Evolutionary conservation across 768 basidiomycete species (phyloP), one percentile per base, ranked within the genome.

Genomic region (Lactarius indigo): DNA sequence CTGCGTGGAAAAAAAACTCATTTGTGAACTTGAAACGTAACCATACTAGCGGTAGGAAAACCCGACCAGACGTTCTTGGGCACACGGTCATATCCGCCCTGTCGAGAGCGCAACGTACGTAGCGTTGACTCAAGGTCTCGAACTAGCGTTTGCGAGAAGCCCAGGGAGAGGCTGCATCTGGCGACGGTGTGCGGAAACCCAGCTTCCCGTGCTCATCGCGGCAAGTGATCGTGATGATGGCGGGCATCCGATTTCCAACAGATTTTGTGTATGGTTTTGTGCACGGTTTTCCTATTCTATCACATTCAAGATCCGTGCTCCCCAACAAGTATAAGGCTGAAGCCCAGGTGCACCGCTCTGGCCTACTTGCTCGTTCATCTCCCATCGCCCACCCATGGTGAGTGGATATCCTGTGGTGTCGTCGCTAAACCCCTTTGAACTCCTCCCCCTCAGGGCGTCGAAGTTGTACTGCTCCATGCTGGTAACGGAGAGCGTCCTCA

Each of bases 401-500:
- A 50, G 57, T 33, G 23, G 35, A 56, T 44, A 2, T 23, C 44
- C 4, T 44, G 39, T 20, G 20, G n/a, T n/a, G 3, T 58, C 9
- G 12, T 56, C 15, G 35, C 18, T 39, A 37, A 30, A 44, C 42
- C 23, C 57, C 30, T 61, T 31, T 61, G 26, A 52, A 44, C 28
- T 52, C 31, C 64, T 20, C 26, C 58, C 37, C 64, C 30, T 31
- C 68, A 92, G 91, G 91, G 91, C 76, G 90, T 93, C 69, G 84
- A 79, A 55, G 79, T 94, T 72, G 81, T 90, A 64, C 75, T 75
- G 54, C 71, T 90, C 70, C 64, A 72, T 23, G 70, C 81, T 39
- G 92, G 91, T 42, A 88, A 93, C 77, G 84, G 84, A 68, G 69
- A 72, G 61, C 92, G 82, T 79, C 92, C 93, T 60, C 84, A 84